Percentiles rank a stretch among this genome's conserved stretches.
These are phyloP conservation scores for Myxozyma udenii DNA, from an alignment of 805 yeast genomes.

Conservation along the genomic window DNA sequence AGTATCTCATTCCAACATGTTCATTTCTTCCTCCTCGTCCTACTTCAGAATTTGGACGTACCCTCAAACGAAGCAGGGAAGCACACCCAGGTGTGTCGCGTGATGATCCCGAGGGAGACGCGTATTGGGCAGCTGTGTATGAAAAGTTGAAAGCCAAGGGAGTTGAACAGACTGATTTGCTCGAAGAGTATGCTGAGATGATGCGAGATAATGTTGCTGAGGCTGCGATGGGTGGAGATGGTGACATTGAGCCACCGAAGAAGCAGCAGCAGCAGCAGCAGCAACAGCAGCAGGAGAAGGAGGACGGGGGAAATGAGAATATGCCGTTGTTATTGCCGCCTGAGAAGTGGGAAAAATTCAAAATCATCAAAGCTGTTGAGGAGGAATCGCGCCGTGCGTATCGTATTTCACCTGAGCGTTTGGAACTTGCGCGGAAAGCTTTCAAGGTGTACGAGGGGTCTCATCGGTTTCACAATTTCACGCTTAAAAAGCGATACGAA, in stretches of 20 bases:
- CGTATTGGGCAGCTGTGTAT: slow-evolving; percentile 16
- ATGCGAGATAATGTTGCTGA: background rate
- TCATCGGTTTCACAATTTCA: slow-evolving; percentile 88
- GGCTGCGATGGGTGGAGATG: background rate
- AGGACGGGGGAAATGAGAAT: background rate
- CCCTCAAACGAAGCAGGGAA: slow-evolving; percentile 4
- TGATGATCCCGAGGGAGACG: slow-evolving; percentile 18
- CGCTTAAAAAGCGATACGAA: slow-evolving; percentile 72
- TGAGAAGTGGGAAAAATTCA: slow-evolving; percentile 34
- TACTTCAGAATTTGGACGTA: slow-evolving; percentile 52
- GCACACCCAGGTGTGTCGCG: slow-evolving; percentile 11
- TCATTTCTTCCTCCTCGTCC: slow-evolving; percentile 91
- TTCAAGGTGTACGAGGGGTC: slow-evolving; percentile 76
- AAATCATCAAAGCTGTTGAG: slow-evolving; percentile 59
- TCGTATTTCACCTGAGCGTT: slow-evolving; percentile 60
- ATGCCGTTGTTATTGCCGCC: slow-evolving; percentile 11
- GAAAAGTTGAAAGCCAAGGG: slow-evolving; percentile 11
- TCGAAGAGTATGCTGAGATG: slow-evolving; percentile 28
- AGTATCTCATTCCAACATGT: slow-evolving; percentile 88
- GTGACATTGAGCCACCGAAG: background rate
- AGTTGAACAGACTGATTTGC: slow-evolving; percentile 27
- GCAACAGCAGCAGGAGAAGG: background rate
- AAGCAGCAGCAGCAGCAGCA: background rate
- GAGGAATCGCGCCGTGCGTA: slow-evolving; percentile 63
- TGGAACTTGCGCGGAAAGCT: slow-evolving; percentile 62